Evolutionary conservation across 176 grass and related monocot genomes (phyloP).

Genomic region (Hordeum marinum): DNA sequence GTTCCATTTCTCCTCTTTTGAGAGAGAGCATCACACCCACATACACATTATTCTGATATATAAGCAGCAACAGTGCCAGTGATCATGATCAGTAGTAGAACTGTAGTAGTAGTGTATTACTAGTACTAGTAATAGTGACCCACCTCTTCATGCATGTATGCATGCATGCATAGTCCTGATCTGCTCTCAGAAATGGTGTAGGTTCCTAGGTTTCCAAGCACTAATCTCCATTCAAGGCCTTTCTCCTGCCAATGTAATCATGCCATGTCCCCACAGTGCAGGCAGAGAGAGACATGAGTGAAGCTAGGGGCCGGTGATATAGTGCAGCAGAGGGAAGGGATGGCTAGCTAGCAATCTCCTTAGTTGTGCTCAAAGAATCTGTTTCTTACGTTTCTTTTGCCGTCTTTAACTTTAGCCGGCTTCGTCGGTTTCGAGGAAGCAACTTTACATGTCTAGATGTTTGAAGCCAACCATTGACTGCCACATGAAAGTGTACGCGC

Average conservation of each 20-base stretch:
- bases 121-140: constrained; percentile 6
- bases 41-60: constrained; percentile 5
- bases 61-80: not conserved
- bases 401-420: constrained; percentile 49
- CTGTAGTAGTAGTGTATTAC: too few relatives aligned
- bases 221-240: constrained; percentile 56
- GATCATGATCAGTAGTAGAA: not conserved
- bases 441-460: constrained; percentile 69
- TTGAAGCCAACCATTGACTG: constrained; percentile 77
- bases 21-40: constrained; percentile 8
- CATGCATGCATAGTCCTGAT: constrained; percentile 24
- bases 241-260: constrained; percentile 44
- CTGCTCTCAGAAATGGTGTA: constrained; percentile 16
- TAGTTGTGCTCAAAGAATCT: constrained; percentile 74
- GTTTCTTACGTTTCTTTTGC: constrained; percentile 43
- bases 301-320: constrained; percentile 14
- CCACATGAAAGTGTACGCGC: constrained; percentile 35
- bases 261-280: constrained; percentile 49
- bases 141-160: constrained; percentile 31
- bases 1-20: constrained; percentile 46
- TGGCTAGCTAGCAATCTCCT: constrained; percentile 55
- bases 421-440: constrained; percentile 45
- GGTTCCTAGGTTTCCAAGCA: constrained; percentile 57
- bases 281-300: constrained; percentile 37
- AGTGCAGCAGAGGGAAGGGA: not conserved